phyloP scores from a whole-genome alignment of 78 protist genomes.

The Dictyostelium citrinum region DNA sequence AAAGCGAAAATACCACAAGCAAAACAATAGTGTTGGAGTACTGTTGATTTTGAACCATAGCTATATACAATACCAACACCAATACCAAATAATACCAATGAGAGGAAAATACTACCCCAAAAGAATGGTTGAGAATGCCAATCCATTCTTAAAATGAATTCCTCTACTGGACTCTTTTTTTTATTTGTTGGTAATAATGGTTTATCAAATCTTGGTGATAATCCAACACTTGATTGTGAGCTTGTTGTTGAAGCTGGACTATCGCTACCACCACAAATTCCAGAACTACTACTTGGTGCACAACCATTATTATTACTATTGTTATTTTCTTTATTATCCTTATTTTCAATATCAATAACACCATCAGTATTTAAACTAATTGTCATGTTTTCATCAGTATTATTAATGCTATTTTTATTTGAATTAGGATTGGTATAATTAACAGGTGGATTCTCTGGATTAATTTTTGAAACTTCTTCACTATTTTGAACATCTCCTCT shows the following conservation, averaged over 20 bases:
- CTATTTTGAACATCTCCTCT: background rate
- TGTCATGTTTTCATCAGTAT: background rate
- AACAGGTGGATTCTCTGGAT: background rate
- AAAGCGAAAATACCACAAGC: slow-evolving; percentile 44
- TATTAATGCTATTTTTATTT: background rate
- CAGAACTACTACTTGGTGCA: background rate
- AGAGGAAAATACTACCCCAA: slow-evolving; percentile 18
- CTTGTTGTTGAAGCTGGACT: background rate
- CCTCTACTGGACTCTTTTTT: slow-evolving; percentile 11
- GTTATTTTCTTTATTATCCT: background rate
- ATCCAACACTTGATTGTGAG: background rate
- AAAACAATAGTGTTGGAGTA: slow-evolving; percentile 3
- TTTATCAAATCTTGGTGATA: background rate
- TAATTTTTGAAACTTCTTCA: background rate
- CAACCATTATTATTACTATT: background rate
- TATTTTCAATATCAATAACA: background rate
- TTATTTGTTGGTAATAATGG: background rate
- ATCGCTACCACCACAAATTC: background rate
- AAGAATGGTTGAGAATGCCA: slow-evolving; percentile 71
- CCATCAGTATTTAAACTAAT: background rate
- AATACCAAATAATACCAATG: slow-evolving; percentile 35
- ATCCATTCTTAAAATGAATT: slow-evolving; percentile 41
- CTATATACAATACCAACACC: slow-evolving; percentile 22
- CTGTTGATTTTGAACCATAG: slow-evolving; percentile 15
- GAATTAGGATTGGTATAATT: background rate